Base-by-base conservation (phyloP, 805 yeast genomes). In the Tetrapisispora phaffii region DNA sequence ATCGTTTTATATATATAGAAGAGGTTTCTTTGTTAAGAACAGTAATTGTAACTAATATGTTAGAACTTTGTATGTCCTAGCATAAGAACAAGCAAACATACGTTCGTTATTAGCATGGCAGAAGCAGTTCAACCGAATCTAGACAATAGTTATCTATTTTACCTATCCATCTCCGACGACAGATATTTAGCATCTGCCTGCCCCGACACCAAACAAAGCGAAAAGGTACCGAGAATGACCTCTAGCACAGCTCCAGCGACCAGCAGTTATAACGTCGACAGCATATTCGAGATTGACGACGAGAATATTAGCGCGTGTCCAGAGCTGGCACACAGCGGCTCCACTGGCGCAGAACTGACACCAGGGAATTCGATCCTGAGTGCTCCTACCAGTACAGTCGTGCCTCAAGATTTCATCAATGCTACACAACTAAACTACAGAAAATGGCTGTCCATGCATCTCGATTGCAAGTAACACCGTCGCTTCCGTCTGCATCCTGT, bases 401-500 rank as follows among this genome's bases (percentile, higher is more conserved):
- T 38, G 13, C 33, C 41, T 10, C 41, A 38, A 10, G 41, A 38
- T 13, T 38, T 38, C 21, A 38, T 26, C 13, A 26, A 38, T 13
- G 41, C 41, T 38, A 28, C 41, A 26, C 41, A 38, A 17, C 26
- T 38, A 15, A 38, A 38, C 19, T 38, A 38, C 24, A 24, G 33
- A 19, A 38, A 38, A 38, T 38, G 41, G 41, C 13, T 38, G 17
- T 38, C 33, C 17, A 28, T 16, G n/a, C 23, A 38, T 19, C 17
- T 38, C 24, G 33, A 26, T 19, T 26, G 17, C 16, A 23, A 23
- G 8, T 36, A 36, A 16, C 3, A 4, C 13, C 3, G 20, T n/a
- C n/a, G 16, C 20, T 16, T 4, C 9, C 7, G 3, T 15, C 19
- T 32, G 4, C 4, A 15, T 5, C 8, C 16, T 8, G 4, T 32